Conservation (phyloP, 192 early-diverging fungal species). For the Umbelopsis sp. region DNA sequence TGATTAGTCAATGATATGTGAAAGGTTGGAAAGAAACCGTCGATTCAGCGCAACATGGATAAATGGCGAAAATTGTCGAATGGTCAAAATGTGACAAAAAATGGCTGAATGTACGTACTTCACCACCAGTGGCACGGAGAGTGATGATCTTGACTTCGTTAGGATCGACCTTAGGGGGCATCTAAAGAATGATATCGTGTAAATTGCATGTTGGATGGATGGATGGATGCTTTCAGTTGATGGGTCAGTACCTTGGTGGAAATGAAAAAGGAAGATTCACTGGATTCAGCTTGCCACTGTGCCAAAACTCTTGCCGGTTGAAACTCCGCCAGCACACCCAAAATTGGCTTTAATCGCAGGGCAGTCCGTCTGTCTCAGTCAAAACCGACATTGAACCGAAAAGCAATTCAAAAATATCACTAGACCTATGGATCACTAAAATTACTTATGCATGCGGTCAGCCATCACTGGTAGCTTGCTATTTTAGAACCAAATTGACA, state of each 20-base stretch:
- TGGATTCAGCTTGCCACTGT: too few relatives aligned
- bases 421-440: too few relatives aligned
- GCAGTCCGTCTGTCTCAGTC: too few relatives aligned
- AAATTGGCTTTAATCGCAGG: too few relatives aligned
- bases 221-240: conserved; percentile 21
- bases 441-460: too few relatives aligned
- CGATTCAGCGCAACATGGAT: neutral
- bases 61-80: conserved; percentile 1
- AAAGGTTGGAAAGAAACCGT: neutral
- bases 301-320: conserved; percentile 9
- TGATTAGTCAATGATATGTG: neutral
- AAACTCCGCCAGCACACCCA: neutral
- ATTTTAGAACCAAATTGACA: too few relatives aligned
- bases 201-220: conserved; percentile 42
- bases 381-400: too few relatives aligned
- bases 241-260: conserved; percentile 1
- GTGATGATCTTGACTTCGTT: conserved; percentile 79
- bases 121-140: conserved; percentile 97
- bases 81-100: neutral
- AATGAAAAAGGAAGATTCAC: conserved; percentile 13
- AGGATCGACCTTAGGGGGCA: conserved; percentile 89
- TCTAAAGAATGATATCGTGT: conserved; percentile 16
- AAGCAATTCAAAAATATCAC: too few relatives aligned
- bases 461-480: too few relatives aligned
- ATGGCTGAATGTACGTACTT: conserved; percentile 32